Evolutionary conservation across 1,139 yeast genomes (phyloP).

Genomic region (Candida freyschussii): DNA sequence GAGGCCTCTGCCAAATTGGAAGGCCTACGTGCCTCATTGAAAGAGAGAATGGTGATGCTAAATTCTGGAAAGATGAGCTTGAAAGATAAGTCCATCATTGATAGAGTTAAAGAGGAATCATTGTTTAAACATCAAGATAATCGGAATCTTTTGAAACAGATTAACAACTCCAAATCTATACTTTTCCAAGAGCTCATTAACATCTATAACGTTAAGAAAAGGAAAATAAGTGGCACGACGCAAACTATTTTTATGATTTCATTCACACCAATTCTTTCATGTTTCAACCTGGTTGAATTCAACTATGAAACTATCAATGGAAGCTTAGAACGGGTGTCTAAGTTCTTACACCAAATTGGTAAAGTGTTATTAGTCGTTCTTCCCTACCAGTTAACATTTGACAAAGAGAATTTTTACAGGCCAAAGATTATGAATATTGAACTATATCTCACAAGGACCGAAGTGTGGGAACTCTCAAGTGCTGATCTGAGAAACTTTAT

Average conservation of each 20-base stretch:
- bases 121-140: constrained; percentile 15
- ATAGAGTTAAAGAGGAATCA: constrained; percentile 2
- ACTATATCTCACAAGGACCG: constrained; percentile 5
- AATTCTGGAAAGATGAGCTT: too few relatives aligned
- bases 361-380: constrained; percentile 14
- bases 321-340: constrained; percentile 15
- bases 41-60: not conserved
- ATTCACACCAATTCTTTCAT: constrained; percentile 22
- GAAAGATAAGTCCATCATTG: too few relatives aligned
- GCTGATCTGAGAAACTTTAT: constrained; percentile 11
- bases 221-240: constrained; percentile 13
- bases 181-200: constrained; percentile 23
- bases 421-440: constrained; percentile 12
- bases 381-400: constrained; percentile 14
- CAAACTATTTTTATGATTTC: constrained; percentile 16
- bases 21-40: too few relatives aligned
- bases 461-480: constrained; percentile 14
- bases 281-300: constrained; percentile 14
- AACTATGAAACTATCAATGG: constrained; percentile 18
- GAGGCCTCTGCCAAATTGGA: too few relatives aligned
- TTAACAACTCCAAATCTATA: constrained; percentile 19
- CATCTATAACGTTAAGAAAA: constrained; percentile 17
- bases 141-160: constrained; percentile 17
- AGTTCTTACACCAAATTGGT: constrained; percentile 16
- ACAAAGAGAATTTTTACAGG: constrained; percentile 1